Conservation (phyloP, 148 eudicot species). For the Rhododendron griersonianum region DNA sequence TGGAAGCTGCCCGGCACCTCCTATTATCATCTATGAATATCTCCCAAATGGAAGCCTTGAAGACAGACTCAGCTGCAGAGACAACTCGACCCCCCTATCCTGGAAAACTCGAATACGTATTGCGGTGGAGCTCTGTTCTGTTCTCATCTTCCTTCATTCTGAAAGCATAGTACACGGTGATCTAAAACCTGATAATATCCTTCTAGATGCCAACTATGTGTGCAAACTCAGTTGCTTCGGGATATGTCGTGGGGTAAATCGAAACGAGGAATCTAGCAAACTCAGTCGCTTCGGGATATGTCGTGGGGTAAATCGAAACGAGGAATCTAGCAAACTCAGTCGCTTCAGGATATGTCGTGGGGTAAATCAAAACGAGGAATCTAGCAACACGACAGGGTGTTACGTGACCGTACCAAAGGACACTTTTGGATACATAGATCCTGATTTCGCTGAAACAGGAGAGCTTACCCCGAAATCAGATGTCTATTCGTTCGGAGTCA, state of each 20-base stretch:
- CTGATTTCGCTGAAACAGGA: constrained; percentile 58
- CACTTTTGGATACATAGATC: constrained; percentile 67
- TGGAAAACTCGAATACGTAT: constrained; percentile 81
- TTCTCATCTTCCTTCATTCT: constrained; percentile 71
- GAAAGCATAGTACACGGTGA: constrained; percentile 62
- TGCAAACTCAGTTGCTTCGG: constrained; percentile 83
- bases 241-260: constrained; percentile 43
- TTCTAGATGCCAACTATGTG: constrained; percentile 51
- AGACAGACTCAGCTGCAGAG: constrained; percentile 69
- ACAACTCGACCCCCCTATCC: constrained; percentile 67
- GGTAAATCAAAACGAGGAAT: constrained; percentile 33
- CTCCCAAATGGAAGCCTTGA: constrained; percentile 85
- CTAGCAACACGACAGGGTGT: constrained; percentile 32
- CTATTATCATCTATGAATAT: constrained; percentile 74
- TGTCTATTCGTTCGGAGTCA: constrained; percentile 75
- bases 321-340: constrained; percentile 58
- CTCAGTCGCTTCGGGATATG: no score
- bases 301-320: constrained; percentile 34
- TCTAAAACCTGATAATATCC: constrained; percentile 66
- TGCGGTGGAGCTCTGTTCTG: constrained; percentile 75
- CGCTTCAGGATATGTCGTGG: constrained; percentile 68
- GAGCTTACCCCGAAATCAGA: constrained; percentile 79
- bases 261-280: constrained; percentile 27
- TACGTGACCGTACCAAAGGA: constrained; percentile 61
- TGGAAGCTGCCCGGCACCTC: constrained; percentile 85